These are phyloP conservation scores for Terfezia boudieri DNA, from an alignment of 495 filamentous ascomycete genomes.

Conservation along the genomic window DNA sequence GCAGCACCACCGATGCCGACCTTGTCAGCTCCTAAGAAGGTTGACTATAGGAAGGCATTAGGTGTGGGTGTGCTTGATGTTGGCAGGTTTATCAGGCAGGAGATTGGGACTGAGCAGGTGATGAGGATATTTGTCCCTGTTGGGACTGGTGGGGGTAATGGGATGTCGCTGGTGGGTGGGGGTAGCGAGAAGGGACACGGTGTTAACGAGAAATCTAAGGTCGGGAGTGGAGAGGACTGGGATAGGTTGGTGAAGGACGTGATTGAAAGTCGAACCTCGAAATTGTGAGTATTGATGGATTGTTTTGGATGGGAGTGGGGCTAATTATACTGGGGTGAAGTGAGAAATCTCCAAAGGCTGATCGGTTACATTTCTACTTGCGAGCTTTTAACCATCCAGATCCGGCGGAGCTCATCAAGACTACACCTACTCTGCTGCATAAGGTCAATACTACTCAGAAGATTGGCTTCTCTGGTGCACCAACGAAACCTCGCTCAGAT, in stretches of 20 bases:
- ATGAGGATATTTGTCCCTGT: constrained; percentile 59
- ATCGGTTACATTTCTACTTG: constrained; percentile 52
- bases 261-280: constrained; percentile 44
- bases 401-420: constrained; percentile 53
- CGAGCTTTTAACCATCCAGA: constrained; percentile 54
- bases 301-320: background rate
- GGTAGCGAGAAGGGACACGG: constrained; percentile 2
- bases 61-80: constrained; percentile 68
- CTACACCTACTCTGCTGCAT: constrained; percentile 73
- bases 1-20: constrained; percentile 4
- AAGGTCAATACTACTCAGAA: constrained; percentile 56
- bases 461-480: constrained; percentile 88
- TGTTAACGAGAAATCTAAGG: background rate
- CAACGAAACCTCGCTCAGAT: constrained; percentile 66
- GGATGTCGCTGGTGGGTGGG: constrained; percentile 13
- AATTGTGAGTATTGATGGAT: constrained; percentile 25
- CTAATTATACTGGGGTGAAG: background rate
- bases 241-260: constrained; percentile 54
- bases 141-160: constrained; percentile 31
- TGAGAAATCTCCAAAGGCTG: constrained; percentile 43
- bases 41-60: constrained; percentile 22
- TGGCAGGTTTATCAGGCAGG: constrained; percentile 51
- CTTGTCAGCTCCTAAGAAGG: constrained; percentile 2
- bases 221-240: constrained; percentile 35
- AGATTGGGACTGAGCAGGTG: constrained; percentile 51